Conservation (phyloP, 2,329 filamentous ascomycete species). For the Botrytis pseudocinerea region DNA sequence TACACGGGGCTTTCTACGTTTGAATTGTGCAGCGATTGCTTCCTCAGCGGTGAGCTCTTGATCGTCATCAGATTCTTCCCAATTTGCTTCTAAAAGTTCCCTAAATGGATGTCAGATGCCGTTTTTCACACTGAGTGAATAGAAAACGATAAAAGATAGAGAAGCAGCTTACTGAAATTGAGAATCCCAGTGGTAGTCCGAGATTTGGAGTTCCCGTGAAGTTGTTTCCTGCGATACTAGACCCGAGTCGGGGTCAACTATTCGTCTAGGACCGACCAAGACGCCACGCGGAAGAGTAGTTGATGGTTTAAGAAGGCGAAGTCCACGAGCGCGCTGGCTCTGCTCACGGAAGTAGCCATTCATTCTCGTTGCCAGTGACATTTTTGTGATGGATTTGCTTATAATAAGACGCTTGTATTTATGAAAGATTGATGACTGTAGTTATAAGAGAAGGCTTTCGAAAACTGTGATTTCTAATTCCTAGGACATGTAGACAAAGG, state of each 20-base stretch:
- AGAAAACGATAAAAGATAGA: too few species aligned
- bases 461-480: not conserved
- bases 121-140: not conserved
- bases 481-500: not conserved
- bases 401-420: not conserved
- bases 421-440: not conserved
- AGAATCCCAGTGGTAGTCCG: not conserved
- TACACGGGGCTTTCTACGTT: not conserved
- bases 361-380: not conserved
- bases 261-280: not conserved
- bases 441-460: not conserved
- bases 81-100: not conserved
- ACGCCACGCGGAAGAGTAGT: not conserved
- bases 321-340: not conserved
- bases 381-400: not conserved
- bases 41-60: not conserved
- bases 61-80: slow-evolving; percentile 1
- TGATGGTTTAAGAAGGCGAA: not conserved
- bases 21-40: not conserved
- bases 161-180: not conserved
- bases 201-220: not conserved
- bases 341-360: not conserved
- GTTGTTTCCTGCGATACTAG: slow-evolving; percentile 5
- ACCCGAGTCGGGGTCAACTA: slow-evolving; percentile 3
- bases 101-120: not conserved